Evolutionary conservation across 352 stramenopile genomes (phyloP).

Genomic region (Phytophthora brassicae): DNA sequence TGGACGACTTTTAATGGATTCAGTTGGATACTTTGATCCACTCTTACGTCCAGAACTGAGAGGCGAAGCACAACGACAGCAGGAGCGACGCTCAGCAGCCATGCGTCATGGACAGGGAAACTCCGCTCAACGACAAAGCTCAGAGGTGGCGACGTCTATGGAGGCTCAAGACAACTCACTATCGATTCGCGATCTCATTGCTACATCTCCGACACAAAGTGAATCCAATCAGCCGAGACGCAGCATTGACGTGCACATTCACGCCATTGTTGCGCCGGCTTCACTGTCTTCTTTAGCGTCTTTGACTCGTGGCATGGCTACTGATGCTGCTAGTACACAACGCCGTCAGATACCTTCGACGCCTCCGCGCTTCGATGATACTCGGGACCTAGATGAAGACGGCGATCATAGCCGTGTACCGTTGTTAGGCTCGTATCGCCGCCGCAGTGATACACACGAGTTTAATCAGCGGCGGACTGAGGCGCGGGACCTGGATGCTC

Average conservation of each 20-base stretch:
- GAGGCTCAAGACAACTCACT: slow-evolving; percentile 52
- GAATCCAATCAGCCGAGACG: slow-evolving; percentile 45
- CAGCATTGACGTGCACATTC: slow-evolving; percentile 88
- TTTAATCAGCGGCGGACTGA: slow-evolving; percentile 32
- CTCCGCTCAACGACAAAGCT: slow-evolving; percentile 11
- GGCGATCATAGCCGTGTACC: slow-evolving; percentile 61
- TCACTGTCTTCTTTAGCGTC: slow-evolving; percentile 70
- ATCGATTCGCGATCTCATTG: slow-evolving; percentile 67
- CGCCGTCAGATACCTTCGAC: slow-evolving; percentile 24
- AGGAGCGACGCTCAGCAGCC: slow-evolving; percentile 26
- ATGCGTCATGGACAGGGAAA: slow-evolving; percentile 19
- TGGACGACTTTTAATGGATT: slow-evolving; percentile 72
- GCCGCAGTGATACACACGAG: slow-evolving; percentile 23
- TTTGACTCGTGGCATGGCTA: slow-evolving; percentile 31
- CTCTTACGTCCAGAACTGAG: slow-evolving; percentile 58
- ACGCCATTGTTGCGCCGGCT: slow-evolving; percentile 79
- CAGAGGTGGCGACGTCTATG: slow-evolving; percentile 21
- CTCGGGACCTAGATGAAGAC: slow-evolving; percentile 28
- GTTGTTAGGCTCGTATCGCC: slow-evolving; percentile 52
- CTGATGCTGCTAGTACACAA: slow-evolving; percentile 1
- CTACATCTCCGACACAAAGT: slow-evolving; percentile 28
- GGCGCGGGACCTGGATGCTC: slow-evolving; percentile 43
- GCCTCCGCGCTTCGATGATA: slow-evolving; percentile 23
- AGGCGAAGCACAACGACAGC: slow-evolving; percentile 37
- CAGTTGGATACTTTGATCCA: slow-evolving; percentile 56